phyloP scores from a whole-genome alignment of 345 rosid species.

The Ailanthus altissimus region DNA sequence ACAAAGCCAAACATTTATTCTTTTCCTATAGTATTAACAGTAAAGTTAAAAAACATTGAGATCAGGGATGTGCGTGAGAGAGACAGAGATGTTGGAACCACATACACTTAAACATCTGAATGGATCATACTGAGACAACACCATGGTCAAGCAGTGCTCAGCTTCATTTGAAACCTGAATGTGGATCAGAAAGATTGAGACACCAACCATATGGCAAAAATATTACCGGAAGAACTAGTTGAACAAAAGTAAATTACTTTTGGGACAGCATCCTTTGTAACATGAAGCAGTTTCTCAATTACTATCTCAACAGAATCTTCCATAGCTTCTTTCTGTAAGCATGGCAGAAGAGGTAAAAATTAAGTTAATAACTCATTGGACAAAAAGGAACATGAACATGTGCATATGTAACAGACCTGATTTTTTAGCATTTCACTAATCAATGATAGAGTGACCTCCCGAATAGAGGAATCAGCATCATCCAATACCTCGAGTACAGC shows the following conservation, averaged over 20 bases:
- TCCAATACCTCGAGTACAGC: conserved; percentile 94
- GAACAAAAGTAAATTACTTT: conserved; percentile 48
- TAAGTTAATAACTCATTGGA: conserved; percentile 17
- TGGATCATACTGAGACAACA: conserved; percentile 85
- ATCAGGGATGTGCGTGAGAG: conserved; percentile 14
- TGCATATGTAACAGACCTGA: conserved; percentile 55
- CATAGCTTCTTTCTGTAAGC: conserved; percentile 74
- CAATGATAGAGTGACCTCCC: conserved; percentile 76
- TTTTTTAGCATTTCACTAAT: conserved; percentile 80
- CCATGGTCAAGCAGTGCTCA: conserved; percentile 79
- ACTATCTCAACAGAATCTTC: conserved; percentile 94
- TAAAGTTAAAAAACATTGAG: conserved; percentile 10
- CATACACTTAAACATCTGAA: conserved; percentile 96
- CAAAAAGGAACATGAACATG: conserved; percentile 1
- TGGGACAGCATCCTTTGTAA: conserved; percentile 65
- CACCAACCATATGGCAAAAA: conserved; percentile 7
- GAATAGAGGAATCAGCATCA: conserved; percentile 64
- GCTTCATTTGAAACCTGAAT: conserved; percentile 83
- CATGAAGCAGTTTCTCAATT: conserved; percentile 89
- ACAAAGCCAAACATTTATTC: background rate
- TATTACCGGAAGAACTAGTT: conserved; percentile 10
- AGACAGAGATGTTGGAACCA: conserved; percentile 19
- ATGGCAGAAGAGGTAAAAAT: conserved; percentile 10
- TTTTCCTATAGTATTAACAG: background rate
- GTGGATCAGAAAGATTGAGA: conserved; percentile 18